Conservation (phyloP, 768 basidiomycete genomes). For the Galerina marginata region DNA sequence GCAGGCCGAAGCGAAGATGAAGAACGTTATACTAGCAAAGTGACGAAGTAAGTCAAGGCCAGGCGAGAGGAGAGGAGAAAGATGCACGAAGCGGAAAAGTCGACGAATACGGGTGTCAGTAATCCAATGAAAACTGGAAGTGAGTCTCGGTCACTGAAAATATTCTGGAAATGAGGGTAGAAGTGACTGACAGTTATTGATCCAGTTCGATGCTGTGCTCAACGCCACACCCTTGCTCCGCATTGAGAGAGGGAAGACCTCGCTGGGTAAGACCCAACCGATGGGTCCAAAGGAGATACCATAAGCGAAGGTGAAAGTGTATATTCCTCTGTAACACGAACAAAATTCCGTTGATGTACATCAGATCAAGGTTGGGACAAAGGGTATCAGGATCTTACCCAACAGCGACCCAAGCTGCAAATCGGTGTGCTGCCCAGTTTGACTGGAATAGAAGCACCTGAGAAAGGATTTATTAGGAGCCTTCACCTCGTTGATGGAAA, state of each 20-base stretch:
- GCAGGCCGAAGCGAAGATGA: conserved; percentile 68
- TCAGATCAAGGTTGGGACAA: not conserved
- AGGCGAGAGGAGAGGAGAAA: not conserved
- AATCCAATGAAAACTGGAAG: conserved; percentile 74
- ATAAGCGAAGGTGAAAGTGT: conserved; percentile 78
- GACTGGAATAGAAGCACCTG: conserved; percentile 55
- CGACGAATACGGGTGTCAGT: conserved; percentile 69
- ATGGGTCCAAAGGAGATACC: conserved; percentile 81
- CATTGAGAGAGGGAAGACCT: conserved; percentile 81
- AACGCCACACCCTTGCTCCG: conserved; percentile 84
- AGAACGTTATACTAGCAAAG: conserved; percentile 63
- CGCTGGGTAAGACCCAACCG: conserved; percentile 84
- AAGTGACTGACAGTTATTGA: conserved; percentile 69
- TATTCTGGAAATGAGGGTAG: not conserved
- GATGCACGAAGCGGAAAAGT: conserved; percentile 61
- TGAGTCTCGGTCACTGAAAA: not conserved
- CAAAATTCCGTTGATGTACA: not conserved
- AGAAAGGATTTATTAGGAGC: too few species aligned
- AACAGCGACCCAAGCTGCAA: conserved; percentile 74
- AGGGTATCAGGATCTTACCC: conserved; percentile 43
- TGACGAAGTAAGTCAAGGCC: not conserved
- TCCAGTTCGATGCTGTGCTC: conserved; percentile 86
- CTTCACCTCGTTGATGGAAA: not conserved
- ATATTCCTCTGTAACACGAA: conserved; percentile 54
- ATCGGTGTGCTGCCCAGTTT: conserved; percentile 62